A percentile compares a stretch with the other conserved stretches of the same genome.
Conservation (phyloP, 129 eudicot species). For the Pseudognaphalium luteoalbum region DNA sequence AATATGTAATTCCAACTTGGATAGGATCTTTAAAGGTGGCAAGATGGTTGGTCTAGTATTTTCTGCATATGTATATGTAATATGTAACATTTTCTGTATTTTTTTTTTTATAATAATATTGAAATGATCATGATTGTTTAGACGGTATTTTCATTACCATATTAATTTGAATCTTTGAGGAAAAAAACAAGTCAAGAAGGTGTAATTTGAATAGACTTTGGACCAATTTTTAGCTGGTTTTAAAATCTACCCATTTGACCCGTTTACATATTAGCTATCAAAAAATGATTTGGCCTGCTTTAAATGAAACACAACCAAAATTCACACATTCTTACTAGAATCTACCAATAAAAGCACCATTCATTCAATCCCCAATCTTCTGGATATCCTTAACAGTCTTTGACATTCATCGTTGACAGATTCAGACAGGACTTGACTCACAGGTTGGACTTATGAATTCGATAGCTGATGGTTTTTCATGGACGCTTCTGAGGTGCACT, state of each 20-base stretch:
- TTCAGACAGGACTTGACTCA: slow-evolving; percentile 69
- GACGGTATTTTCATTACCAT: neutral
- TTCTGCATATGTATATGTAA: too few relatives aligned
- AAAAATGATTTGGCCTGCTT: neutral
- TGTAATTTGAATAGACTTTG: neutral
- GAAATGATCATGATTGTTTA: neutral
- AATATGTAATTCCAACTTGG: slow-evolving; percentile 4
- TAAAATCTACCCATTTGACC: neutral
- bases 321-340: neutral
- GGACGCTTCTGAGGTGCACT: slow-evolving; percentile 86
- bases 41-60: neutral
- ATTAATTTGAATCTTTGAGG: neutral
- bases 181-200: neutral
- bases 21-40: neutral
- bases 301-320: slow-evolving; percentile 4
- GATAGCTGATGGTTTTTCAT: slow-evolving; percentile 65
- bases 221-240: neutral
- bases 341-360: neutral
- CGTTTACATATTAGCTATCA: neutral
- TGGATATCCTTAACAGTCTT: slow-evolving; percentile 14
- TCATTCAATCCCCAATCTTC: neutral
- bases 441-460: slow-evolving; percentile 58
- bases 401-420: slow-evolving; percentile 40
- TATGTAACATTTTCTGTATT: too few relatives aligned
- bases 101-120: too few relatives aligned